Conservation (phyloP, 1,284 basidiomycete species). For the Ceratobasidium papillatum region DNA sequence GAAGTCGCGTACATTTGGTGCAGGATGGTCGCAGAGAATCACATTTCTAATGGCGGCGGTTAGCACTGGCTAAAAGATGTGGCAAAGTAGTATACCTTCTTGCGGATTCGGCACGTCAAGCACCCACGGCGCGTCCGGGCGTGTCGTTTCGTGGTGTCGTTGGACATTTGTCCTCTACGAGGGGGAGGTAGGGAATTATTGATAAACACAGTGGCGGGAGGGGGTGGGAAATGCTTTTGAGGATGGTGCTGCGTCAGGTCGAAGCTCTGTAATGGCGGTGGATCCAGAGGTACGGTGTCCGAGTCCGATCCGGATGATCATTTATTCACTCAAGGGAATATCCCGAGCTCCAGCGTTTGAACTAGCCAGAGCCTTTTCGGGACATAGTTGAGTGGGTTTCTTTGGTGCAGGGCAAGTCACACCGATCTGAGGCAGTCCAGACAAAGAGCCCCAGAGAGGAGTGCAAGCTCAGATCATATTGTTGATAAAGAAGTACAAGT, state of each 20-base stretch:
- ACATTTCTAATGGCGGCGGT: slow-evolving; percentile 22
- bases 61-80: not conserved
- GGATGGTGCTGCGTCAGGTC: slow-evolving; percentile 8
- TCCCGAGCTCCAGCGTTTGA: slow-evolving; percentile 30
- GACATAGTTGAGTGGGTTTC: not conserved
- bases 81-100: slow-evolving; percentile 19
- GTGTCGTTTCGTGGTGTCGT: slow-evolving; percentile 24
- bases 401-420: slow-evolving; percentile 14
- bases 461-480: slow-evolving; percentile 5
- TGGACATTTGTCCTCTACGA: slow-evolving; percentile 31
- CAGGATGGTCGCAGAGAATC: slow-evolving; percentile 27
- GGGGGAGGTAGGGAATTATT: not conserved
- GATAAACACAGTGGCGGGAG: slow-evolving; percentile 9
- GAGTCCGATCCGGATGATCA: slow-evolving; percentile 39
- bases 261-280: slow-evolving; percentile 37
- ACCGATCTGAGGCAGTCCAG: slow-evolving; percentile 36
- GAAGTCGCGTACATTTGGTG: slow-evolving; percentile 33
- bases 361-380: not conserved
- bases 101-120: slow-evolving; percentile 31
- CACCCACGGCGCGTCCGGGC: slow-evolving; percentile 37
- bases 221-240: slow-evolving; percentile 34
- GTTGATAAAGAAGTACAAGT: slow-evolving; percentile 21
- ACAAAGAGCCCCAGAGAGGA: slow-evolving; percentile 4
- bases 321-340: slow-evolving; percentile 32
- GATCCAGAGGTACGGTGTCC: slow-evolving; percentile 31